These are phyloP conservation scores for Kuraishia floccosa DNA, from an alignment of 805 yeast genomes.

Conservation along the genomic window DNA sequence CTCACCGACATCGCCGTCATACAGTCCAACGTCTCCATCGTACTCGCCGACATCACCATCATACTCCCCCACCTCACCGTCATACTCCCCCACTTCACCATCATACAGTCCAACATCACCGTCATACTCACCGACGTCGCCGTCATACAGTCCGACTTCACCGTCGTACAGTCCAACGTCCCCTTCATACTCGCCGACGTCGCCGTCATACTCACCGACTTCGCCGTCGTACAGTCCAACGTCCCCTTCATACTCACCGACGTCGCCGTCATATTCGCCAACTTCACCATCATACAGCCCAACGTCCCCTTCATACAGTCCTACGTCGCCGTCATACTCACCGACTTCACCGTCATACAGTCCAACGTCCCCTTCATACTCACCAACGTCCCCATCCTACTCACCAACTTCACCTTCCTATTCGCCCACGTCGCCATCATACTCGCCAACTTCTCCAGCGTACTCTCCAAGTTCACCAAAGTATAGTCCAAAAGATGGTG, in stretches of 20 bases:
- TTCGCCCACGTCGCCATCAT: constrained; percentile 61
- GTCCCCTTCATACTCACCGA: constrained; percentile 52
- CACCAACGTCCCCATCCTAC: constrained; percentile 68
- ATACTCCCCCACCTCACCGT: constrained; percentile 40
- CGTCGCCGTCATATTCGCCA: constrained; percentile 50
- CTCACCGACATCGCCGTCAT: constrained; percentile 40
- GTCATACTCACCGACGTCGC: constrained; percentile 51
- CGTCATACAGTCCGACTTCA: constrained; percentile 59
- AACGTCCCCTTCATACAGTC: constrained; percentile 71
- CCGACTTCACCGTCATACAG: constrained; percentile 78
- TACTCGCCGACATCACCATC: constrained; percentile 38
- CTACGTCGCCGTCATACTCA: constrained; percentile 58
- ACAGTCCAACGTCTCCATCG: constrained; percentile 34
- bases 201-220: constrained; percentile 71
- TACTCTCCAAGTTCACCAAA: constrained; percentile 41
- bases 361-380: constrained; percentile 63
- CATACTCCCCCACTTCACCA: constrained; percentile 52
- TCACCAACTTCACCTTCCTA: constrained; percentile 59
- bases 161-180: constrained; percentile 65
- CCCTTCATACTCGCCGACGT: constrained; percentile 60
- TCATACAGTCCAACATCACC: constrained; percentile 72
- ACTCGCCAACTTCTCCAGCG: constrained; percentile 68
- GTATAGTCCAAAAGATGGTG: constrained; percentile 35
- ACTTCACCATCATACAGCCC: constrained; percentile 66
- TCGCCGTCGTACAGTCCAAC: constrained; percentile 72